Base-by-base conservation (phyloP, 2,329 filamentous ascomycete species). In the Stemphylium beticola region DNA sequence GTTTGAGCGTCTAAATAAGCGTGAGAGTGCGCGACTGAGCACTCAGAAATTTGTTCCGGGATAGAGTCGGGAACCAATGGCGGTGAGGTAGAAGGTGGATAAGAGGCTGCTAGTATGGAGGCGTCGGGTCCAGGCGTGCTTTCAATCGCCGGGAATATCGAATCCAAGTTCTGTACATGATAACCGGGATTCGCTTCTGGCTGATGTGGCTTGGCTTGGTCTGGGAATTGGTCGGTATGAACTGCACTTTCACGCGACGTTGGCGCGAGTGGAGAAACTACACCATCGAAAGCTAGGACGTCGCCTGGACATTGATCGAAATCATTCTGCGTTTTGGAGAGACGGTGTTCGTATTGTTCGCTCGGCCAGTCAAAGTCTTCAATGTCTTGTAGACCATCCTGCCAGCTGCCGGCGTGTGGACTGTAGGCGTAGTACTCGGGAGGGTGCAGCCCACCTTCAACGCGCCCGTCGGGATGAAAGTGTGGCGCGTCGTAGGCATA, bases 301-400 rank as follows among this genome's bases (percentile, higher is more conserved):
- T 31, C 24, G 20, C 18, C 17, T 49, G 34, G 0, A 2, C 9
- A 10, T 42, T 43, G 31, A 5, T 14, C n/a, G 14, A 39, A 41
- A 7, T 29, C 7, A 37, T 1, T 1, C 4, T 26, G 12, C 17
- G 37, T 11, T 10, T 26, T 8, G 2, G 43, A 4, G 15, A 22
- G 20, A 12, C 17, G 15, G 11, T 29, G 15, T 6, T 43, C n/a
- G 1, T n/a, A n/a, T 33, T 42, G 31, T 14, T 24, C 17, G 17
- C 8, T 29, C 5, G 17, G 22, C 68, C 69, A 71, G 33, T 71
- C 64, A 17, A 66, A 69, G 1, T 58, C 53, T 2, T 68, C 66
- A 42, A 72, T 72, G 4, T 49, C 53, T 17, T 59, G 43, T 7
- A 61, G 33, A 3, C 62, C 64, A 1, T 70, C 67, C 18, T 61